These are phyloP conservation scores for Calocybe gambosa DNA, from an alignment of 1,284 basidiomycete species.

Conservation along the genomic window DNA sequence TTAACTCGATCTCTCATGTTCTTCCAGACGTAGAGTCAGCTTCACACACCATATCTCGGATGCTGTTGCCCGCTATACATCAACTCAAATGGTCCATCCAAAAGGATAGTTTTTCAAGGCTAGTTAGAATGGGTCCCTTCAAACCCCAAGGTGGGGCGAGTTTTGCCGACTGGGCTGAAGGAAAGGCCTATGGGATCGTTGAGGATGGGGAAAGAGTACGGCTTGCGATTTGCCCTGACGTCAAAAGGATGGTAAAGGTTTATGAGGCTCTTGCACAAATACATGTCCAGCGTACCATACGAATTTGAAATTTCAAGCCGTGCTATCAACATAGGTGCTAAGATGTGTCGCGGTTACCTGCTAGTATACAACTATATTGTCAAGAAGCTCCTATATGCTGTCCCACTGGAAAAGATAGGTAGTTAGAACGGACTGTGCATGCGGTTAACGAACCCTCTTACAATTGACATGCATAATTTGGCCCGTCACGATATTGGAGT, in stretches of 20 bases:
- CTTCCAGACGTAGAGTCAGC: slow-evolving; percentile 49
- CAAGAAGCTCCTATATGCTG: slow-evolving; percentile 13
- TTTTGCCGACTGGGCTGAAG: slow-evolving; percentile 50
- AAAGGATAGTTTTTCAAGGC: slow-evolving; percentile 47
- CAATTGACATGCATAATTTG: slow-evolving; percentile 30
- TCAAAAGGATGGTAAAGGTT: slow-evolving; percentile 49
- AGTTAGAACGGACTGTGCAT: neutral
- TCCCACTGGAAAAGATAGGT: slow-evolving; percentile 1
- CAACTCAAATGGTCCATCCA: slow-evolving; percentile 55
- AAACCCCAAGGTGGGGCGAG: slow-evolving; percentile 21
- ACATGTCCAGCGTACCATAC: slow-evolving; percentile 2
- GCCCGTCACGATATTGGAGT: slow-evolving; percentile 34
- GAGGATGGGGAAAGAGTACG: slow-evolving; percentile 57
- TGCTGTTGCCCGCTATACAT: slow-evolving; percentile 48
- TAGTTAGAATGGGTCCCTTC: slow-evolving; percentile 35
- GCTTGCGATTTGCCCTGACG: slow-evolving; percentile 59
- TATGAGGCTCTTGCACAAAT: slow-evolving; percentile 41
- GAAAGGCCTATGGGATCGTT: slow-evolving; percentile 39
- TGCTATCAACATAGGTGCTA: too few relatives aligned
- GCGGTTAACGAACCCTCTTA: slow-evolving; percentile 5
- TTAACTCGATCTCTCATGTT: slow-evolving; percentile 37
- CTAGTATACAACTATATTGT: too few relatives aligned
- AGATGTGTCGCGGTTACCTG: too few relatives aligned
- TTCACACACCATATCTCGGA: slow-evolving; percentile 41
- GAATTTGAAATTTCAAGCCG: too few relatives aligned